Conservation (phyloP, 768 basidiomycete genomes). For the Omphalotus guepiniiformis region DNA sequence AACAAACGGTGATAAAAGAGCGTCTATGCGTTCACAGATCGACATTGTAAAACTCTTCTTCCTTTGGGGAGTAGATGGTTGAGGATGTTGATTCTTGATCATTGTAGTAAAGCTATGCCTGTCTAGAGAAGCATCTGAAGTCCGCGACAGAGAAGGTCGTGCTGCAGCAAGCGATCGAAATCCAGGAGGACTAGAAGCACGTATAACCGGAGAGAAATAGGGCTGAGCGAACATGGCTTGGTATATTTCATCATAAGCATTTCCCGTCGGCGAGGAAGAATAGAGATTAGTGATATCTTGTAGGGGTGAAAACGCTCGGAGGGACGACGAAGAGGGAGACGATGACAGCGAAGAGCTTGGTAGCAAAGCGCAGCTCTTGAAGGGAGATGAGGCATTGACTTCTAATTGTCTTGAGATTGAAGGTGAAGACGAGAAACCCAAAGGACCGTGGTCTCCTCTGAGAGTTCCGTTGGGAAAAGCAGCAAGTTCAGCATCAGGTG, state of each 20-base stretch:
- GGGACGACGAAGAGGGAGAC: too few species aligned
- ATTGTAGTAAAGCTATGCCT: neutral
- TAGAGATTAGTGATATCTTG: conserved; percentile 1
- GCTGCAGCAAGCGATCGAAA: neutral
- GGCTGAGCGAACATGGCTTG: neutral
- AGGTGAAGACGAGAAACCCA: too few species aligned
- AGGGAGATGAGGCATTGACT: too few species aligned
- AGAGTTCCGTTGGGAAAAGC: too few species aligned
- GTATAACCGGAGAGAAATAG: conserved; percentile 6
- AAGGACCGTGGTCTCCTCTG: too few species aligned
- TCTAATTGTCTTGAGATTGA: too few species aligned
- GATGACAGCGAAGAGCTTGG: too few species aligned
- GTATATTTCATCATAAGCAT: neutral
- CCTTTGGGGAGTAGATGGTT: neutral
- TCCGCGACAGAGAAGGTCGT: neutral
- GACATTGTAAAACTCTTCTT: neutral
- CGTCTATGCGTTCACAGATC: neutral
- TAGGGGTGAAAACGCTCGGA: too few species aligned
- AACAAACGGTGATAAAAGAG: conserved; percentile 7
- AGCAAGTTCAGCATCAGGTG: too few species aligned
- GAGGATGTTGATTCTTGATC: neutral
- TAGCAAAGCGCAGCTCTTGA: too few species aligned
- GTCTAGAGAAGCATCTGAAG: neutral
- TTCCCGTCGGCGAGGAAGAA: neutral
- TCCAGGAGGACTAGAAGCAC: neutral